Evolutionary conservation across 1,139 yeast species (phyloP).

Genomic region (Taphrina wiesneri): DNA sequence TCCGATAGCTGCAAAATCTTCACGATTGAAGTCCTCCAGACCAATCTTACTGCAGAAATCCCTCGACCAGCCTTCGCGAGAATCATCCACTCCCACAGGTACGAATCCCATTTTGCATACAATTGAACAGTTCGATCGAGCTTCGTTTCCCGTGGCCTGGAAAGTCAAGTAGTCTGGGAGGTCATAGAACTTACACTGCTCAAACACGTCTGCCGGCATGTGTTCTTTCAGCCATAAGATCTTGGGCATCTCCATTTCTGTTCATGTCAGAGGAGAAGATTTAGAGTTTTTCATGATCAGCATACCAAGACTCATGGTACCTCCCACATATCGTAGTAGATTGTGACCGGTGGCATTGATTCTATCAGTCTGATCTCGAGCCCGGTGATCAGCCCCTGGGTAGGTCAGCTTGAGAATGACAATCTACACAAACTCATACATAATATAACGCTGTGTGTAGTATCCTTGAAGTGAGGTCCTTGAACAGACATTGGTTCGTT

Average conservation of each 20-base stretch:
- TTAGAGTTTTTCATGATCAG: background rate
- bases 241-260: slow-evolving; percentile 71
- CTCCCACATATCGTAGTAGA: slow-evolving; percentile 88
- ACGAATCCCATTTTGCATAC: slow-evolving; percentile 96
- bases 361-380: slow-evolving; percentile 75
- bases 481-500: slow-evolving; percentile 74
- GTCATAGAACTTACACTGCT: slow-evolving; percentile 80
- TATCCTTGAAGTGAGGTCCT: slow-evolving; percentile 81
- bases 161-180: slow-evolving; percentile 88
- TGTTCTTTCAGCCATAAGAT: slow-evolving; percentile 93
- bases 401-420: background rate
- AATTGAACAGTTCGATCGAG: slow-evolving; percentile 83
- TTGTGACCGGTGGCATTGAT: slow-evolving; percentile 80
- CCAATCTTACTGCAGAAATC: slow-evolving; percentile 70
- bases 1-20: slow-evolving; percentile 77
- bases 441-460: slow-evolving; percentile 75
- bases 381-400: slow-evolving; percentile 78
- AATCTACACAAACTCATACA: slow-evolving; percentile 55
- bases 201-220: slow-evolving; percentile 65
- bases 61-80: slow-evolving; percentile 83
- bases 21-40: slow-evolving; percentile 72
- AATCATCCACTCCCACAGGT: slow-evolving; percentile 85
- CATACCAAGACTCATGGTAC: slow-evolving; percentile 82
- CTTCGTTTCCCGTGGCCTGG: slow-evolving; percentile 82
- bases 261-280: background rate